Evolutionary conservation across 176 grass and related monocot genomes (phyloP).

Genomic region (Avena insularis): DNA sequence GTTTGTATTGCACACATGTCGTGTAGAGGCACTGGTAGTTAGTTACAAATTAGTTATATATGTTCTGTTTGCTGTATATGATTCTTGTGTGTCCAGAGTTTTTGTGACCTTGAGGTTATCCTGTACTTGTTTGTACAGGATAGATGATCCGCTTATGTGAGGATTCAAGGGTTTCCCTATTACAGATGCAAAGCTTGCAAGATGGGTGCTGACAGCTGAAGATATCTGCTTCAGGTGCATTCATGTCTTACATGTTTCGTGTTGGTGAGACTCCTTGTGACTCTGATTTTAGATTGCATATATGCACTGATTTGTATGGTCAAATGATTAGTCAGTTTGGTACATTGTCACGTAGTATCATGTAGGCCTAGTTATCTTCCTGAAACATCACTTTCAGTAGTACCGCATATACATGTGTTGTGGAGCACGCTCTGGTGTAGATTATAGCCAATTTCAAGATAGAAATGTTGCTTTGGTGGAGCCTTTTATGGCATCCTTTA

Average conservation of each 20-base stretch:
- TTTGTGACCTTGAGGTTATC: conserved; percentile 12
- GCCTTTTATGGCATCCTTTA: neutral
- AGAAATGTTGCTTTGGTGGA: neutral
- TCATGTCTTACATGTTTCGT: conserved; percentile 84
- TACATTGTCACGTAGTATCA: neutral
- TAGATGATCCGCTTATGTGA: conserved; percentile 96
- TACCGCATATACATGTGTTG: neutral
- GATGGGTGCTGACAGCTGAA: conserved; percentile 90
- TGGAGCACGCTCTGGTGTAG: neutral
- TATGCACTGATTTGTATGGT: neutral
- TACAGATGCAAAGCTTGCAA: conserved; percentile 67
- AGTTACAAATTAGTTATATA: neutral
- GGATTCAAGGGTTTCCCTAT: conserved; percentile 93
- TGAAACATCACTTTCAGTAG: neutral
- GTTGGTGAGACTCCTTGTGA: conserved; percentile 59
- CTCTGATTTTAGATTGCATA: conserved; percentile 25
- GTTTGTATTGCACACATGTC: neutral
- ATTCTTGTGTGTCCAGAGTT: neutral
- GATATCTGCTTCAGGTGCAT: conserved; percentile 89
- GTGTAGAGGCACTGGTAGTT: neutral
- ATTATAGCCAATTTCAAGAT: neutral
- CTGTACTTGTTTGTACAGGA: conserved; percentile 55
- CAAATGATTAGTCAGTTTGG: neutral
- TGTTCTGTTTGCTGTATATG: neutral
- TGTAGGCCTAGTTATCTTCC: neutral